Percentiles rank a stretch among this genome's conserved stretches.
Conservation (phyloP, 176 grass and related monocot species). For the Cenchrus purpureus region DNA sequence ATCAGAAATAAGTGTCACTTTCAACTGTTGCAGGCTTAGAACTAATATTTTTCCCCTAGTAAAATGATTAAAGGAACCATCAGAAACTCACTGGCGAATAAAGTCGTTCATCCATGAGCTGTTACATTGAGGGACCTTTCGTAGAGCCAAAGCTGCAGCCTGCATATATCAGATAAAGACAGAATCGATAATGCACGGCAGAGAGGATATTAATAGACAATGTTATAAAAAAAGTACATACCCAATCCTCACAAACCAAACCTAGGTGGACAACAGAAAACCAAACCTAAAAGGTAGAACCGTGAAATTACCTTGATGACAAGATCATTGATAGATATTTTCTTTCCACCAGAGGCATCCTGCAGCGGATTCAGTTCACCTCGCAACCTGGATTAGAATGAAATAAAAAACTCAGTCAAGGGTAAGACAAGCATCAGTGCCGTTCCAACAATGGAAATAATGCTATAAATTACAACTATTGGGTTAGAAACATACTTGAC, state of each 20-base stretch:
- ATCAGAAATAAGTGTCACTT: conserved; percentile 25
- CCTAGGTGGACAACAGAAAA: neutral
- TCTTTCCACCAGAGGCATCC: conserved; percentile 87
- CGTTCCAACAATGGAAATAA: neutral
- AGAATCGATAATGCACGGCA: neutral
- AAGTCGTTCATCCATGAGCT: conserved; percentile 95
- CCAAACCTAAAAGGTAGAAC: neutral
- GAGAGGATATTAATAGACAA: neutral
- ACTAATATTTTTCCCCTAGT: neutral
- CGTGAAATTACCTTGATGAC: conserved; percentile 75
- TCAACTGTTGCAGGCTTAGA: neutral
- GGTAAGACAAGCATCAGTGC: conserved; percentile 15
- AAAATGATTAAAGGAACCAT: neutral
- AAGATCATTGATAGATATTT: conserved; percentile 94
- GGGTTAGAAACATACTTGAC: conserved; percentile 64
- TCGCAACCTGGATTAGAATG: conserved; percentile 61
- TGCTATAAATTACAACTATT: conserved; percentile 15
- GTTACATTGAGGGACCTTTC: conserved; percentile 93
- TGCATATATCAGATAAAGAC: conserved; percentile 36
- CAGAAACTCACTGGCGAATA: conserved; percentile 87
- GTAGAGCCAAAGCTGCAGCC: conserved; percentile 94
- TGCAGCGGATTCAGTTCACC: conserved; percentile 78
- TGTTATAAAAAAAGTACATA: neutral
- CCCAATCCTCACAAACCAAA: neutral
- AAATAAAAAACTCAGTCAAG: conserved; percentile 21